Base-by-base conservation (phyloP, 306 rosid genomes). In the Pyrus communis region DNA sequence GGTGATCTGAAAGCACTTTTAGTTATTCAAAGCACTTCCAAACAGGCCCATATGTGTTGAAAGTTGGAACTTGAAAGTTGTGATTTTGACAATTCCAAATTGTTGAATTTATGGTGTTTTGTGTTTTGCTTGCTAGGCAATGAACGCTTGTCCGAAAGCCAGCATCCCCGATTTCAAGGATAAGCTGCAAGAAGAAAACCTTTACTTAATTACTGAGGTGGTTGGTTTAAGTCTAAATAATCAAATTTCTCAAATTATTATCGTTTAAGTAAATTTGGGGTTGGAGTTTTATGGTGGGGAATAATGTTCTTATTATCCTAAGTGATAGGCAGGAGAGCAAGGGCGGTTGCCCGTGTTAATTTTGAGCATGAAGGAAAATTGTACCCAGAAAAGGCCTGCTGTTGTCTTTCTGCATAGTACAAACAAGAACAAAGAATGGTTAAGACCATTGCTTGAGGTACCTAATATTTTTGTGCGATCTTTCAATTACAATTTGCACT, bases 381-480 rank as follows among this genome's bases (percentile, higher is more conserved):
- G 60, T 75, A 63, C 60, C 38, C 70, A 68, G 78, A 92, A 66
- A 84, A 88, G 77, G 74, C 97, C 97, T 70, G 93, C 93, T 0
- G 80, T 92, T 76, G 96, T 95, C 75, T 83, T 90, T 72, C 88
- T 95, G 65, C 97, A 89, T 77, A 80, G 96, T 81, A 83, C 99
- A 49, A 55, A 86, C 69, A 83, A 82, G 77, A 74, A 80, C 82
- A 95, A 95, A 85, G 99, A 92, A 83, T 78, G 60, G 87, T 3
- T 92, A 49, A 86, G 93, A 66, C 96, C 97, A 42, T 82, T 95
- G 85, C 93, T 95, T 23, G 89, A 92, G 97, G 97, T 92, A 54
- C 43, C 23, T 69, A 10, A 66, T 67, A 42, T 64, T 66, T 67
- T 33, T 8, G 3, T 40, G 45, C 18, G 1, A 9, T 58, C 8